Conservation (phyloP, 176 grass and related monocot genomes). For the Tillandsia fasciculata region DNA sequence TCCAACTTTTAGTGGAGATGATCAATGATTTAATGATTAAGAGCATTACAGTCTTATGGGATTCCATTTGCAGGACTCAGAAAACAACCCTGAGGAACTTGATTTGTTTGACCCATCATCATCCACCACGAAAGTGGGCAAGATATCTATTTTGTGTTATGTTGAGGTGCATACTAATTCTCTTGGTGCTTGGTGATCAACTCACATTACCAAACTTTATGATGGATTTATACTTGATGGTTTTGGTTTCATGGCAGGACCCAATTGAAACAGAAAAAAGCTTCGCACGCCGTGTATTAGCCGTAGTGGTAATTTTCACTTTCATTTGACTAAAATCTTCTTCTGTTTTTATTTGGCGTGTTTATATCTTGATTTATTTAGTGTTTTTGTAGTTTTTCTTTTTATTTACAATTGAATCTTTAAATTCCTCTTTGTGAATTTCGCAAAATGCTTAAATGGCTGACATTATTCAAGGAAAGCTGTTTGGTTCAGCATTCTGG, state of each 20-base stretch:
- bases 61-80: conserved; percentile 50
- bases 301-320: conserved; percentile 55
- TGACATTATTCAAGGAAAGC: not conserved
- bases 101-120: conserved; percentile 72
- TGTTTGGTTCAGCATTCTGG: not conserved
- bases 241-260: conserved; percentile 42
- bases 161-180: conserved; percentile 48
- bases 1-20: not conserved
- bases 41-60: not conserved
- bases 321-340: not conserved
- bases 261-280: conserved; percentile 84
- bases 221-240: not conserved
- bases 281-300: conserved; percentile 72
- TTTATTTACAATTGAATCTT: not conserved
- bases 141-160: conserved; percentile 54
- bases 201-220: not conserved
- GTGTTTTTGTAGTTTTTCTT: not conserved
- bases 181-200: conserved; percentile 4
- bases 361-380: not conserved
- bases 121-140: conserved; percentile 43
- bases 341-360: not conserved
- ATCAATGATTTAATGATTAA: not conserved
- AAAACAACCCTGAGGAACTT: conserved; percentile 56
- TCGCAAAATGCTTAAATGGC: not conserved
- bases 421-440: not conserved